These are phyloP conservation scores for Podochytrium sp. DNA, from an alignment of 192 early-diverging fungal genomes.

Conservation along the genomic window DNA sequence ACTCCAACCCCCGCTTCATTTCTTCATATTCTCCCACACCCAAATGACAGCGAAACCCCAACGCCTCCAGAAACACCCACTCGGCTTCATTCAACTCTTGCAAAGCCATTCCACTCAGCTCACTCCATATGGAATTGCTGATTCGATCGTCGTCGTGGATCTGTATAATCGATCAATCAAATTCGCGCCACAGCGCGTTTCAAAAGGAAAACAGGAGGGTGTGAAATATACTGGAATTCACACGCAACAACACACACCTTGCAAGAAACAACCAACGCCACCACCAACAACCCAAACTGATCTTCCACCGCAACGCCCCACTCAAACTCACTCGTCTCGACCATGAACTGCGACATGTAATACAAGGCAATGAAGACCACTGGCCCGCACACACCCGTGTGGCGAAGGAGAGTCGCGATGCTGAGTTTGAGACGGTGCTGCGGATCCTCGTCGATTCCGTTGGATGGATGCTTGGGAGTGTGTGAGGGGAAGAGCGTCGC, in stretches of 20 bases:
- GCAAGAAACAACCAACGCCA: background rate
- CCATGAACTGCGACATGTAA: background rate
- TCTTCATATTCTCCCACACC: background rate
- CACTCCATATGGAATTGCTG: background rate
- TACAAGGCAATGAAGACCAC: background rate
- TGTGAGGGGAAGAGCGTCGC: background rate
- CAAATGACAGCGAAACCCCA: background rate
- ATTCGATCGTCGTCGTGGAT: background rate
- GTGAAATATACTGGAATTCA: too few relatives aligned
- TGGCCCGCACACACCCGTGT: background rate
- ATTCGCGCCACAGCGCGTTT: too few relatives aligned
- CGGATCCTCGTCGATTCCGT: background rate
- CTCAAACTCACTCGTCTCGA: background rate
- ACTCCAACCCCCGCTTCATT: conserved; percentile 5
- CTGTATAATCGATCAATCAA: too few relatives aligned
- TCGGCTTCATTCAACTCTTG: background rate
- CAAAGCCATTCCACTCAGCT: background rate
- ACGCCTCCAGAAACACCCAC: background rate
- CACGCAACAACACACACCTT: too few relatives aligned
- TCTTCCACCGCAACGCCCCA: background rate
- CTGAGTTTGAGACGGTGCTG: background rate
- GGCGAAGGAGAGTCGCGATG: background rate
- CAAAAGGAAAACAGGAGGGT: too few relatives aligned
- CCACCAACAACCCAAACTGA: background rate
- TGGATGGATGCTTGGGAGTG: background rate